Evolutionary conservation across 768 basidiomycete genomes (phyloP).

Genomic region (Hypsizygus marmoreus): DNA sequence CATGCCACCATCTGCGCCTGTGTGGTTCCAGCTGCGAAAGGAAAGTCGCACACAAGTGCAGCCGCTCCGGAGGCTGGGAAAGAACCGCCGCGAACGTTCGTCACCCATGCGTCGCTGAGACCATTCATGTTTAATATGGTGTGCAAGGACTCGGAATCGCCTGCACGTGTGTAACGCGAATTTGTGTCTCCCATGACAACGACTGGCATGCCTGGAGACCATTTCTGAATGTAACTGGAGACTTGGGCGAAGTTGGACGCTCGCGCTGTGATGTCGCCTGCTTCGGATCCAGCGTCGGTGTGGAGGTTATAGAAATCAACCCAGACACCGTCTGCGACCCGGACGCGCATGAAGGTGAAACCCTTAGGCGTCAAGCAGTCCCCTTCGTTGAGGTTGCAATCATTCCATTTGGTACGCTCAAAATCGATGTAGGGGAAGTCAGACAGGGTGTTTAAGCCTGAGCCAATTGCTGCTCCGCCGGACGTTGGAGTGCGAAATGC

Average conservation of each 20-base stretch:
- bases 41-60: slow-evolving; percentile 31
- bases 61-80: slow-evolving; percentile 26
- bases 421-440: slow-evolving; percentile 35
- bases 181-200: slow-evolving; percentile 43
- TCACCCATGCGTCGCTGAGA: slow-evolving; percentile 34
- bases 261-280: slow-evolving; percentile 33
- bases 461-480: slow-evolving; percentile 35
- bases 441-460: slow-evolving; percentile 39
- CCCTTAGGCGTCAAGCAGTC: slow-evolving; percentile 43
- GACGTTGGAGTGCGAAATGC: slow-evolving; percentile 38
- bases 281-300: slow-evolving; percentile 35
- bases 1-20: slow-evolving; percentile 30
- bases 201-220: slow-evolving; percentile 35
- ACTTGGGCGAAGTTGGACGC: slow-evolving; percentile 35
- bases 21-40: slow-evolving; percentile 31
- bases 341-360: slow-evolving; percentile 37
- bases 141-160: slow-evolving; percentile 28
- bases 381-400: slow-evolving; percentile 29
- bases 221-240: slow-evolving; percentile 24
- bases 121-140: slow-evolving; percentile 22
- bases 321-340: slow-evolving; percentile 32
- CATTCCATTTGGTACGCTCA: slow-evolving; percentile 30
- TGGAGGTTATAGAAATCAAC: slow-evolving; percentile 41
- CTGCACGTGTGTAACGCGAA: slow-evolving; percentile 33
- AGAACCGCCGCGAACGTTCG: slow-evolving; percentile 24